Percentiles rank a stretch among this genome's conserved stretches.
phyloP scores from a whole-genome alignment of 73 alveolate genomes.

The Vitrella brassicaformis region DNA sequence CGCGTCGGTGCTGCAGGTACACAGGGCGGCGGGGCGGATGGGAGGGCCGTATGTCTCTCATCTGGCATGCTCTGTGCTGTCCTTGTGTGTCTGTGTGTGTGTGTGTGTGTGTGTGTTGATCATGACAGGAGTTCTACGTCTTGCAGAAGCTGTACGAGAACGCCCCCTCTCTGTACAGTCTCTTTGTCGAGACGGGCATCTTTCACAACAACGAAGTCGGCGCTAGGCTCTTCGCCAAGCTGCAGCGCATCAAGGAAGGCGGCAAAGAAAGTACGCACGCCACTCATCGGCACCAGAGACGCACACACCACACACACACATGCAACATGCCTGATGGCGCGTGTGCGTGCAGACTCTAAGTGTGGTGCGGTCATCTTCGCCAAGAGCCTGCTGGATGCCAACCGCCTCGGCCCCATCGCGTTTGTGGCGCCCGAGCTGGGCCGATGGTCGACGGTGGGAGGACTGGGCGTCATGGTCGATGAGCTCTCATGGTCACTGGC shows the following conservation, averaged over 20 bases:
- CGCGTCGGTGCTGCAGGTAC: no score
- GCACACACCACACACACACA: no score
- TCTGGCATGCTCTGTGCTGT: no score
- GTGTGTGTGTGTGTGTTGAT: no score
- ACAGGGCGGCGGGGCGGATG: no score
- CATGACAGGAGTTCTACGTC: neutral
- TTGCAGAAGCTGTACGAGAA: neutral
- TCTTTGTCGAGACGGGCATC: neutral
- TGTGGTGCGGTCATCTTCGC: slow-evolving; percentile 1
- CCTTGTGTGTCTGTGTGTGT: no score
- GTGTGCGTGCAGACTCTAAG: no score
- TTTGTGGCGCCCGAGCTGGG: slow-evolving; percentile 92
- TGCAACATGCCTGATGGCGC: no score
- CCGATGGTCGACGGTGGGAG: slow-evolving; percentile 93
- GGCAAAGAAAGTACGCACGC: neutral
- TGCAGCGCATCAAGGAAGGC: neutral
- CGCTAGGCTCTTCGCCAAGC: neutral
- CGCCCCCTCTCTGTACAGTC: neutral
- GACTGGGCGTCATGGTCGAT: slow-evolving; percentile 95
- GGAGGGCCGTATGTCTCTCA: no score
- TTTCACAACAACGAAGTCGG: no score
- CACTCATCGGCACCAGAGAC: no score
- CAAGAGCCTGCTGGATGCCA: slow-evolving; percentile 46
- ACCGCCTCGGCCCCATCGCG: slow-evolving; percentile 84
- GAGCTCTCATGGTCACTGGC: slow-evolving; percentile 84